Evolutionary conservation across 2,329 filamentous ascomycete genomes (phyloP).

Genomic region (Mycosphaerella arachidis): DNA sequence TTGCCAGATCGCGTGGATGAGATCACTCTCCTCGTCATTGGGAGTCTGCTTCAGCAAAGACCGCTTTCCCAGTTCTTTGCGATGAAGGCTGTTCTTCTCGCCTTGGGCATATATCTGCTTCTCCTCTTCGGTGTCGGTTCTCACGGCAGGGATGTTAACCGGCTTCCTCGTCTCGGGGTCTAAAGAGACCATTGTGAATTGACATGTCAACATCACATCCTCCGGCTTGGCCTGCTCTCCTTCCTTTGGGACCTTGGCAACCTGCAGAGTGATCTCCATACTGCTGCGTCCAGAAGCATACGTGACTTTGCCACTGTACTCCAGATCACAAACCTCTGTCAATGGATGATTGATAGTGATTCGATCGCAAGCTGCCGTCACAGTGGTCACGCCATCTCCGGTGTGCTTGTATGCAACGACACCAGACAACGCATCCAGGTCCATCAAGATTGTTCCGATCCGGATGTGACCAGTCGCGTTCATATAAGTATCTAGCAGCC

Average conservation of each 20-base stretch:
- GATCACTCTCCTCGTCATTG: slow-evolving; percentile 64
- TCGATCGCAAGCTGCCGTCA: slow-evolving; percentile 60
- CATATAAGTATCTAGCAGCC: slow-evolving; percentile 72
- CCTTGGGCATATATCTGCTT: slow-evolving; percentile 59
- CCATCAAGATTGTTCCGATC: slow-evolving; percentile 72
- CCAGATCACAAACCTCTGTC: slow-evolving; percentile 72
- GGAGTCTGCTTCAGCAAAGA: slow-evolving; percentile 64
- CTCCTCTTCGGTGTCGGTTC: slow-evolving; percentile 62
- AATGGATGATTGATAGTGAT: slow-evolving; percentile 67
- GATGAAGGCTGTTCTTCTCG: slow-evolving; percentile 61
- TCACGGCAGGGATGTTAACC: slow-evolving; percentile 57
- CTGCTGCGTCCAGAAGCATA: slow-evolving; percentile 70
- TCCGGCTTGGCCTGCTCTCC: slow-evolving; percentile 54
- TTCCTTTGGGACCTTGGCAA: slow-evolving; percentile 60
- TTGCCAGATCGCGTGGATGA: slow-evolving; percentile 71
- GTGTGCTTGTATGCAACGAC: slow-evolving; percentile 72
- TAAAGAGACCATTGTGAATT: slow-evolving; percentile 73
- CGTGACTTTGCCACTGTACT: slow-evolving; percentile 64
- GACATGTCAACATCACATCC: slow-evolving; percentile 65
- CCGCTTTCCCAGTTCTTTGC: slow-evolving; percentile 58
- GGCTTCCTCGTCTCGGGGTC: slow-evolving; percentile 65
- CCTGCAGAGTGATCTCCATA: slow-evolving; percentile 69
- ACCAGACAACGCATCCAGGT: slow-evolving; percentile 71
- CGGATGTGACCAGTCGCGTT: slow-evolving; percentile 71
- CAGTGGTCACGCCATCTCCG: slow-evolving; percentile 59